Conservation (phyloP, 768 basidiomycete genomes). For the Lentinus brumalis region DNA sequence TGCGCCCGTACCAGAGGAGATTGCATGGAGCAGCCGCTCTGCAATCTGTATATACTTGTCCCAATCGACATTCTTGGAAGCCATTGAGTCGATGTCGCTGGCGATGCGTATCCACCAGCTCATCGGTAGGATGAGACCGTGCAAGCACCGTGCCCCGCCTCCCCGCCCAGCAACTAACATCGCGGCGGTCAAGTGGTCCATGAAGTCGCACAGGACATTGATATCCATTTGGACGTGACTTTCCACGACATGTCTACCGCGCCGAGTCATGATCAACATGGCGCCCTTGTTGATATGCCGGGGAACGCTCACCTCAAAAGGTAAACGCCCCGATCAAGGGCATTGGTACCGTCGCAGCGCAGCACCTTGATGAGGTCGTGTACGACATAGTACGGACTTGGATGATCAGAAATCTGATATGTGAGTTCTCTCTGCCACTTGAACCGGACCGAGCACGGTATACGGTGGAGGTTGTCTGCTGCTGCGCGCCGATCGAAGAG, state of each 20-base stretch:
- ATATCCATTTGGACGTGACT: constrained; percentile 42
- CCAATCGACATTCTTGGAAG: background rate
- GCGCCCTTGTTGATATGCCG: background rate
- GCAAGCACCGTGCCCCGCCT: constrained; percentile 29
- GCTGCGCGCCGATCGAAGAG: constrained; percentile 42
- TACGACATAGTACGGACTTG: constrained; percentile 22
- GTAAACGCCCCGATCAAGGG: constrained; percentile 18
- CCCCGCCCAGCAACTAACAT: constrained; percentile 39
- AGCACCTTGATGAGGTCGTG: constrained; percentile 39
- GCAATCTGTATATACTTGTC: background rate
- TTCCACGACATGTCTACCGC: constrained; percentile 45
- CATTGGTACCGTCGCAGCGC: constrained; percentile 29
- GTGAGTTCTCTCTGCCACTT: constrained; percentile 11
- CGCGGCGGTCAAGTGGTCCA: constrained; percentile 50
- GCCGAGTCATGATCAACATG: background rate
- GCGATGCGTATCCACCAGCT: constrained; percentile 41
- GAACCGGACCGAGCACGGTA: constrained; percentile 26
- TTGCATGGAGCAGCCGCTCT: background rate
- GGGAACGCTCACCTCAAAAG: background rate
- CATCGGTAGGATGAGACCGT: constrained; percentile 54
- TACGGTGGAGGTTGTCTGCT: constrained; percentile 36
- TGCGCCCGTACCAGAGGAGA: too few species aligned
- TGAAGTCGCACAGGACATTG: constrained; percentile 50
- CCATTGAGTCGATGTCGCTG: background rate
- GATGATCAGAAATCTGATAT: too few species aligned